Base-by-base conservation (phyloP, 2,329 filamentous ascomycete genomes). In the Neofusicoccum sp. region DNA sequence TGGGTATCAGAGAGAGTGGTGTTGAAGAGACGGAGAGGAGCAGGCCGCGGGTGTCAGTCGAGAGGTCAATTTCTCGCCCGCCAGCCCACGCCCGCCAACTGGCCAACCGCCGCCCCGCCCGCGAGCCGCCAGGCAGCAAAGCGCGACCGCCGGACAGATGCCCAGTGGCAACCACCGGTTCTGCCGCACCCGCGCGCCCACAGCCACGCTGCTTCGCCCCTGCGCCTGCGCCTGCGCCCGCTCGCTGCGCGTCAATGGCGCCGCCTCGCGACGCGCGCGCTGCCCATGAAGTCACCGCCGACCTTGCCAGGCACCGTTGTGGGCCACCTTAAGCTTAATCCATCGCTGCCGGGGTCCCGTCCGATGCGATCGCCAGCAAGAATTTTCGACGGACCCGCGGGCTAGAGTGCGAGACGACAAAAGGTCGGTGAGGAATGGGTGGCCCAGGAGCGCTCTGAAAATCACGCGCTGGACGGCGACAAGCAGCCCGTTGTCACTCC, bases 291-390 rank as follows among this genome's bases (percentile, higher is more conserved):
- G 49, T 62, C 48, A 52, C 48, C 48, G 37, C 45, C 22, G 45
- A 29, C 33, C 45, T 48, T 22, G 22, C 39, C 54, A 56, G 52
- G 52, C 52, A 56, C 52, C 5, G 14, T 22, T 22, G 52, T 50
- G 59, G 59, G 48, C 39, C 41, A 48, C 59, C 48, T 62, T 62
- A 62, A 62, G 59, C 59, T 62, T 62, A 62, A 45, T 54, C 36
- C 28, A 31, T 8, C 33, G 11, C 29, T 16, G 6, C 37, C 37
- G 43, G 52, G 52, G 52, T 56, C 52, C 22, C 29, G 16, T 29
- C 33, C 52, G 11, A 43, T 16, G 28, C 31, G 37, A 56, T 43
- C 22, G 6, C 36, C 50, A 41, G 49, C 34, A 54, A 37, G 36
- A 56, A 43, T 14, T 56, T 54, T 56, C 41, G 36, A 56, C 50